Conservation (phyloP, 2,329 filamentous ascomycete species). For the Fusarium foetens region DNA sequence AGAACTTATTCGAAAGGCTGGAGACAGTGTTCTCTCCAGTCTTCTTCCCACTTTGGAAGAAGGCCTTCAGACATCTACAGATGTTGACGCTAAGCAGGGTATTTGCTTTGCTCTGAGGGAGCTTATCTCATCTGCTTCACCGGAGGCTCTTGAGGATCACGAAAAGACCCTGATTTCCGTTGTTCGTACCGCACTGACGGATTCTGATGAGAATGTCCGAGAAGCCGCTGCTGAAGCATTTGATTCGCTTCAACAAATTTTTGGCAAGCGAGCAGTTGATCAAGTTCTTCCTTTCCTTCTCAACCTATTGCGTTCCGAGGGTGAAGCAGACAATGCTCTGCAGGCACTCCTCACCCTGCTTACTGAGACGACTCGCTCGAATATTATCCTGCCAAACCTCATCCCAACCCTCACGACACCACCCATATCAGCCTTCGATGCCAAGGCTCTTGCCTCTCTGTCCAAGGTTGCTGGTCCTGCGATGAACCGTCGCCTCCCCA, state of each 20-base stretch:
- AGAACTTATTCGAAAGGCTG: conserved; percentile 95
- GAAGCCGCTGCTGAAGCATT: conserved; percentile 98
- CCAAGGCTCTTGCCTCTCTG: conserved; percentile 89
- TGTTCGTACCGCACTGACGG: conserved; percentile 90
- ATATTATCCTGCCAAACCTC: conserved; percentile 95
- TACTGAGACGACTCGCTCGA: conserved; percentile 91
- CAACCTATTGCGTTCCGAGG: conserved; percentile 85
- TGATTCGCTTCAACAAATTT: conserved; percentile 89
- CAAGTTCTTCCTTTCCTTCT: conserved; percentile 94
- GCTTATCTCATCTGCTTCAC: conserved; percentile 87
- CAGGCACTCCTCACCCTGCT: conserved; percentile 92
- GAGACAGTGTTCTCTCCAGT: conserved; percentile 89
- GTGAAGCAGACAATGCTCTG: conserved; percentile 90
- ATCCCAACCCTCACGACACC: conserved; percentile 91
- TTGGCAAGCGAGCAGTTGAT: conserved; percentile 94
- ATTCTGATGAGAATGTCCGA: conserved; percentile 87
- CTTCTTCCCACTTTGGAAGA: conserved; percentile 92
- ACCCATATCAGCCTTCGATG: conserved; percentile 94
- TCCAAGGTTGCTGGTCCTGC: conserved; percentile 89
- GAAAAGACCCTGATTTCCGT: conserved; percentile 96
- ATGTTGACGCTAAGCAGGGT: conserved; percentile 93
- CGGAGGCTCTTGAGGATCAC: conserved; percentile 90
- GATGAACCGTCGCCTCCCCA: conserved; percentile 90
- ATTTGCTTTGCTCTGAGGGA: conserved; percentile 97
- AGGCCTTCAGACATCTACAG: conserved; percentile 85